Evolutionary conservation across 257 asterid genomes (phyloP).

Genomic region (Cruciata laevipes): DNA sequence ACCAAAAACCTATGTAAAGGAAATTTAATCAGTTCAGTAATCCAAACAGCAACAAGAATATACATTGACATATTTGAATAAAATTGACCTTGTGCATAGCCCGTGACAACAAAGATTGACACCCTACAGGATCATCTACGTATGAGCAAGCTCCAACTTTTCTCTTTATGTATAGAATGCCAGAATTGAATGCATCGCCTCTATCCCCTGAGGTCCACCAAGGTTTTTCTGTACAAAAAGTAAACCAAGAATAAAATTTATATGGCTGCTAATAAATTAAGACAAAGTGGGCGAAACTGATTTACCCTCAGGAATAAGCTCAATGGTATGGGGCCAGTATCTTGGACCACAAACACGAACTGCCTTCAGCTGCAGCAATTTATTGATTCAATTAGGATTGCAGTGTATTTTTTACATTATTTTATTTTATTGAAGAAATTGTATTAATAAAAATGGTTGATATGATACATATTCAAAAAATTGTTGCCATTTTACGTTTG

Average conservation of each 20-base stretch:
- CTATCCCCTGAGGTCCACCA: slow-evolving; percentile 91
- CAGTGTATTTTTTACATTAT: not conserved
- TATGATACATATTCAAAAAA: not conserved
- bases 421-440: too few species aligned
- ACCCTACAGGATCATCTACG: slow-evolving; percentile 93
- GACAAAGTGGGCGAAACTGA: slow-evolving; percentile 10
- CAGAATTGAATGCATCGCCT: slow-evolving; percentile 77
- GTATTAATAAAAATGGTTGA: not conserved
- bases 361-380: slow-evolving; percentile 63
- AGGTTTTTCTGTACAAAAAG: slow-evolving; percentile 61
- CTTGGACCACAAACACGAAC: slow-evolving; percentile 99
- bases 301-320: slow-evolving; percentile 76
- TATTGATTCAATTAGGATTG: not conserved
- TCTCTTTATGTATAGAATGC: slow-evolving; percentile 80
- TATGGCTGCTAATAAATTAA: not conserved
- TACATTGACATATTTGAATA: slow-evolving; percentile 9
- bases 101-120: slow-evolving; percentile 87
- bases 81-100: slow-evolving; percentile 84
- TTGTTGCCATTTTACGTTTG: not conserved
- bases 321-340: slow-evolving; percentile 90
- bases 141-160: slow-evolving; percentile 95
- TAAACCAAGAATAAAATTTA: slow-evolving; percentile 13
- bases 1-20: slow-evolving; percentile 58
- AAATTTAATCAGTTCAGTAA: slow-evolving; percentile 21
- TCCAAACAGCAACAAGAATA: slow-evolving; percentile 8